Base-by-base conservation (phyloP, 2,329 filamentous ascomycete genomes). In the Exophiala bonariae region DNA sequence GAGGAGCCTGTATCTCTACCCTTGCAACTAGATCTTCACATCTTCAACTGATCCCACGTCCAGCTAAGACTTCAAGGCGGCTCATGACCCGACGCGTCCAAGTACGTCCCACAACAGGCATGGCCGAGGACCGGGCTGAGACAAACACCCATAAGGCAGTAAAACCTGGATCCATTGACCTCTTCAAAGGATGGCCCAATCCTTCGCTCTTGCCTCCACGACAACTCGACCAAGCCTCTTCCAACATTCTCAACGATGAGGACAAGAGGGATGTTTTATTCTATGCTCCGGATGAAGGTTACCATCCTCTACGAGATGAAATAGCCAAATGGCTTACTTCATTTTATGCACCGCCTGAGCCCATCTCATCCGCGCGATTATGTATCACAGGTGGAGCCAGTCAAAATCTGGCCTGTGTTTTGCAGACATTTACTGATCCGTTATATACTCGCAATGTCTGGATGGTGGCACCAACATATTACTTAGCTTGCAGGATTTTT, bases 381-480 rank as follows among this genome's bases (percentile, higher is more conserved):
- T 87, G 84, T 62, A 85, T 96, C 63, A 88, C 87, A 0, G 89
- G 90, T 35, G 91, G 91, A 13, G 91, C 91, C 3, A 88, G 83
- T 56, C 90, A 95, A 73, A 90, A 85, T 62, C 66, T 95, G 2
- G 89, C 86, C 0, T 86, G 82, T 60, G 71, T 95, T 3, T 70
- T 96, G 40, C 81, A 86, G 65, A 86, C 86, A 22, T 96, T 86
- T 62, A 87, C 89, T 0, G 91, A 96, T 64, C 86, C 88, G 1
- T 67, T 74, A 2, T 85, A 83, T 61, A 96, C 91, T 1, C 74
- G 79, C 36, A 81, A 81, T 56, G 75, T 95, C 8, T 96, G 88
- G 86, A 79, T 91, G 67, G 82, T 90, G 2, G 82, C 86, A 16
- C 91, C 91, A 3, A 86, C 85, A 37, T 96, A 95, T 63, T 87